Percentiles rank a stretch among this genome's conserved stretches.
phyloP scores from a whole-genome alignment of 768 basidiomycete genomes.

The Auriscalpium vulgare region DNA sequence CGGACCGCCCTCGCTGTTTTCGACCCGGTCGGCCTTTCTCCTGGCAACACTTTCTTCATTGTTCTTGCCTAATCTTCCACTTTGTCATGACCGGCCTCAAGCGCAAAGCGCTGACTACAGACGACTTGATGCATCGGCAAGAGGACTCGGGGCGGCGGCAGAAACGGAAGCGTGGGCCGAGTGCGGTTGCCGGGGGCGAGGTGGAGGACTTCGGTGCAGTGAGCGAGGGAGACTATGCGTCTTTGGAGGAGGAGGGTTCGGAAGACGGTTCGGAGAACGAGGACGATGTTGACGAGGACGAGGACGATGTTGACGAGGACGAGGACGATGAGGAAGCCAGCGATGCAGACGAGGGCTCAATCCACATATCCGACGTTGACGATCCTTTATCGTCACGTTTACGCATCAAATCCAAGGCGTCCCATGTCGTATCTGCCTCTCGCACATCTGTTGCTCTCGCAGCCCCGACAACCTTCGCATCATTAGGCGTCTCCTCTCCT shows the following conservation, averaged over 20 bases:
- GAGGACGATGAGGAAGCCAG: conserved; percentile 1
- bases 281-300: conserved; percentile 8
- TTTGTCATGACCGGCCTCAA: conserved; percentile 20
- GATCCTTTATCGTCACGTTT: conserved; percentile 19
- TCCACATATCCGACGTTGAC: neutral
- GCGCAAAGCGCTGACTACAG: conserved; percentile 23
- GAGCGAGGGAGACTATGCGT: neutral
- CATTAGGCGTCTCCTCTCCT: conserved; percentile 49
- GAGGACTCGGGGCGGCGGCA: conserved; percentile 18
- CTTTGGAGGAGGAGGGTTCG: neutral
- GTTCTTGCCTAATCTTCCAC: neutral
- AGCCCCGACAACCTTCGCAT: conserved; percentile 35
- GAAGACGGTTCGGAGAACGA: conserved; percentile 16
- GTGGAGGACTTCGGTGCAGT: conserved; percentile 3
- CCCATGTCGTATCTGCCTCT: conserved; percentile 5
- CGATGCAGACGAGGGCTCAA: neutral
- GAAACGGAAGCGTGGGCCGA: conserved; percentile 11
- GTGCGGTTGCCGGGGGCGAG: conserved; percentile 1
- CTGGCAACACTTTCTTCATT: neutral
- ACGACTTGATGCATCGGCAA: conserved; percentile 29
- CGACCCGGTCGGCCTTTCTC: neutral
- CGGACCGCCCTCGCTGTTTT: too few species aligned
- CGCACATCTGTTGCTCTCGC: conserved; percentile 2
- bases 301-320: neutral
- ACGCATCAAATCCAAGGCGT: conserved; percentile 11